These are phyloP conservation scores for Tolypocladium inflatum DNA, from an alignment of 2,329 filamentous ascomycete species.

Conservation along the genomic window DNA sequence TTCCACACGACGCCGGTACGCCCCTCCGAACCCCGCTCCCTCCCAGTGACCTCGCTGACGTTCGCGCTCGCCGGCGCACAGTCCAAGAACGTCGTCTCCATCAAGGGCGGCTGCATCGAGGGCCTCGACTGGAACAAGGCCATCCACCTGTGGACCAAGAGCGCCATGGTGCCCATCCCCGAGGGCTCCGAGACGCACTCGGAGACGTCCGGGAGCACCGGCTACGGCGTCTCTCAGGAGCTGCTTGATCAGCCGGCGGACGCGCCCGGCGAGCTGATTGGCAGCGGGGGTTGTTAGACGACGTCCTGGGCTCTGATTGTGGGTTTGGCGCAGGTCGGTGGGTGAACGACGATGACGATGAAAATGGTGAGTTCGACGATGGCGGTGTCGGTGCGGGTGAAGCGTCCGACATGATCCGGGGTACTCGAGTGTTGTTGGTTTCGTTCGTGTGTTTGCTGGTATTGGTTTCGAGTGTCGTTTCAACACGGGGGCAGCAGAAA, in stretches of 20 bases:
- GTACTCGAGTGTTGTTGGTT: not conserved
- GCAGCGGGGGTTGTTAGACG: constrained; percentile 19
- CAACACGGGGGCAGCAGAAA: not conserved
- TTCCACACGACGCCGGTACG: constrained; percentile 51
- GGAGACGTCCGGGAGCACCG: constrained; percentile 37
- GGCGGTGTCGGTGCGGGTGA: not conserved
- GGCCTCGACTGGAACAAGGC: constrained; percentile 51
- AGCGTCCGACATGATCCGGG: not conserved
- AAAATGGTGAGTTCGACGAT: not conserved
- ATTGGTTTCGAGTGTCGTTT: not conserved
- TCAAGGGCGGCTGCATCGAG: constrained; percentile 59
- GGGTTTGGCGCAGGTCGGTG: not conserved
- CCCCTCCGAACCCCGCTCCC: not conserved
- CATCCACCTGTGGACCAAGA: constrained; percentile 59
- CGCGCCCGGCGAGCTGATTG: constrained; percentile 16
- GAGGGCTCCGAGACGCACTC: constrained; percentile 49
- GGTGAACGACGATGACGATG: not conserved
- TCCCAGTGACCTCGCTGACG: not conserved
- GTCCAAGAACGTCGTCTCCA: constrained; percentile 40
- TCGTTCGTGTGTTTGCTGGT: not conserved
- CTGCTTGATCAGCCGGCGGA: constrained; percentile 35
- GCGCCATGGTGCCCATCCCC: constrained; percentile 59
- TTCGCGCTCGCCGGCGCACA: not conserved
- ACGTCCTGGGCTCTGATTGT: not conserved
- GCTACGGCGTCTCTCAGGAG: constrained; percentile 35